A percentile compares a stretch with the other conserved stretches of the same genome.
phyloP scores from a whole-genome alignment of 108 stramenopile genomes.

The Nannochloropsis oceanica region DNA sequence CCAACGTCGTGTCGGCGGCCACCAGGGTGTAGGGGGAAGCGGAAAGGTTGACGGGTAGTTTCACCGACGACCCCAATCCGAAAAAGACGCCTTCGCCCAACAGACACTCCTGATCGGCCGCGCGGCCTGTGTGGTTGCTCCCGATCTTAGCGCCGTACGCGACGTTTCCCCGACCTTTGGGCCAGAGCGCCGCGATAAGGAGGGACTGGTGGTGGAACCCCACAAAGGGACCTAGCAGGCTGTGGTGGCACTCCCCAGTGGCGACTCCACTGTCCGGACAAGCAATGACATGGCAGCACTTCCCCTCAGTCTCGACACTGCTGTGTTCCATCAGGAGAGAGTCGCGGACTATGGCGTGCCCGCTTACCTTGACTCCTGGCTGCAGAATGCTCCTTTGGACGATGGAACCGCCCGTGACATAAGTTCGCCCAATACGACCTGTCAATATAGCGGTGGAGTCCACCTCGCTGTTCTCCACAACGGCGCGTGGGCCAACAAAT shows the following conservation, averaged over 20 bases:
- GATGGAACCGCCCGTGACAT: background rate
- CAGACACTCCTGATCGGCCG: conserved; percentile 75
- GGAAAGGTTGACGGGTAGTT: conserved; percentile 70
- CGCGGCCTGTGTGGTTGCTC: conserved; percentile 79
- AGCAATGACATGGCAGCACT: conserved; percentile 17
- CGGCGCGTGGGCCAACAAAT: background rate
- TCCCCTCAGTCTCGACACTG: conserved; percentile 13
- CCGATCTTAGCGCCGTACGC: conserved; percentile 86
- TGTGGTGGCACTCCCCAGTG: conserved; percentile 25
- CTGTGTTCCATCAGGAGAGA: conserved; percentile 22
- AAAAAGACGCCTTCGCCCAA: conserved; percentile 82
- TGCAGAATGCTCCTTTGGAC: conserved; percentile 10
- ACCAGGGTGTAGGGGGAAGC: conserved; percentile 71
- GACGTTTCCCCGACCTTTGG: conserved; percentile 77
- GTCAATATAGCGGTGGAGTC: conserved; percentile 14
- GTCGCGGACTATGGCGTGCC: conserved; percentile 3
- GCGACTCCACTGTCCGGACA: background rate
- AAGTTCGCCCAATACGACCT: background rate
- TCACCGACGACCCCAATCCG: conserved; percentile 64
- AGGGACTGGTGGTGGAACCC: conserved; percentile 35
- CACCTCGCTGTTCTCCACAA: background rate
- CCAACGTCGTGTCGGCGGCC: conserved; percentile 65
- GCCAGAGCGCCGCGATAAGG: conserved; percentile 74
- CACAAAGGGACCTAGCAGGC: conserved; percentile 18
- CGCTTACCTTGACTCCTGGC: background rate